Percentiles rank a stretch among this genome's conserved stretches.
These are phyloP conservation scores for Ophiosphaerella herpotricha DNA, from an alignment of 2,329 filamentous ascomycete species.

Conservation along the genomic window DNA sequence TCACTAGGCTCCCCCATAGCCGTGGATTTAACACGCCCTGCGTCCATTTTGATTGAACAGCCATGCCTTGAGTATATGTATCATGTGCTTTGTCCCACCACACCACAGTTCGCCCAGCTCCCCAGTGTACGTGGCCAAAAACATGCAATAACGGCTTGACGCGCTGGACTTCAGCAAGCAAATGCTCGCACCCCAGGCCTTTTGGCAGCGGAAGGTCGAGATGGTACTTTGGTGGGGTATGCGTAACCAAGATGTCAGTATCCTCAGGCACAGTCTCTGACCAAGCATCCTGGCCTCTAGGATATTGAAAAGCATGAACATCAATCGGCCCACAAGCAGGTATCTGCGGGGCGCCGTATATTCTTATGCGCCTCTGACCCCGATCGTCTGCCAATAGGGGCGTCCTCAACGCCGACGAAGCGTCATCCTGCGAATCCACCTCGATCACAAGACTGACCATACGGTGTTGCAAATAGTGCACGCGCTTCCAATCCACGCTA, in stretches of 20 bases:
- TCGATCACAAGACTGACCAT: conserved; percentile 63
- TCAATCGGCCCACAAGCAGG: conserved; percentile 70
- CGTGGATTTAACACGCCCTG: conserved; percentile 44
- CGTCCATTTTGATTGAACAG: conserved; percentile 45
- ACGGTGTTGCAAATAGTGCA: conserved; percentile 77
- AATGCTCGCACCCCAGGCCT: conserved; percentile 70
- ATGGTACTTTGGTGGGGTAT: conserved; percentile 77
- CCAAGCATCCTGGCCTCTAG: conserved; percentile 70
- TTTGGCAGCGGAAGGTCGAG: conserved; percentile 62
- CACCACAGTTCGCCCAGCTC: conserved; percentile 69
- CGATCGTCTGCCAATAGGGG: conserved; percentile 23
- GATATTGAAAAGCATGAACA: conserved; percentile 80
- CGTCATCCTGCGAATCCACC: conserved; percentile 11
- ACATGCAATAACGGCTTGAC: conserved; percentile 77
- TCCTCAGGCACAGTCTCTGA: conserved; percentile 69
- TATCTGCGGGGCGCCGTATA: conserved; percentile 84
- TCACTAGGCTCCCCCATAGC: conserved; percentile 58
- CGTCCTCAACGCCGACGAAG: conserved; percentile 14
- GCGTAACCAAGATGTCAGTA: conserved; percentile 80
- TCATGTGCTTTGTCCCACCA: conserved; percentile 77
- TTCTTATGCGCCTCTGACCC: conserved; percentile 59
- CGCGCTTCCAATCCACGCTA: conserved; percentile 65
- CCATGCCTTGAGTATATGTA: conserved; percentile 70
- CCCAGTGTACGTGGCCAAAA: conserved; percentile 84
- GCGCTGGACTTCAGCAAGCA: conserved; percentile 74